Conservation (phyloP, 257 asterid genomes). For the Solanum piurae region DNA sequence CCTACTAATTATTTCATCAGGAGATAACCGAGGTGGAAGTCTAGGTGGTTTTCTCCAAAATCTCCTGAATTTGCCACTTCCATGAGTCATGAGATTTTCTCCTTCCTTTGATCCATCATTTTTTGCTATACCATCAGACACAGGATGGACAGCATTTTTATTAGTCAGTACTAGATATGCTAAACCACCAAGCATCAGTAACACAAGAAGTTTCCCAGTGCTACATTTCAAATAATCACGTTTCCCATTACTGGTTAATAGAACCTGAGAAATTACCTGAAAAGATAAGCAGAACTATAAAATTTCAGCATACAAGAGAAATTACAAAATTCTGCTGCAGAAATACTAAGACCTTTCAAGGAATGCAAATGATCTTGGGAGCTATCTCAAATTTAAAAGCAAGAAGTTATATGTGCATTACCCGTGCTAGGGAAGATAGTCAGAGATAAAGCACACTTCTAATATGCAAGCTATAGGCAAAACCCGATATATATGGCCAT, state of each 20-base stretch:
- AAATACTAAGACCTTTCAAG: neutral
- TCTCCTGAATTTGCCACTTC: slow-evolving; percentile 37
- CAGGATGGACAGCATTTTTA: slow-evolving; percentile 21
- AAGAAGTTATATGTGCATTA: neutral
- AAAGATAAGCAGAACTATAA: neutral
- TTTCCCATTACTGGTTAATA: slow-evolving; percentile 31
- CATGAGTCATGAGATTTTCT: slow-evolving; percentile 27
- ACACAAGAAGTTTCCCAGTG: slow-evolving; percentile 67
- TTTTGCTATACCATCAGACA: slow-evolving; percentile 22
- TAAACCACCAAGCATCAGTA: slow-evolving; percentile 65
- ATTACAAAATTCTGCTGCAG: neutral
- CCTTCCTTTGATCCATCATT: slow-evolving; percentile 37
- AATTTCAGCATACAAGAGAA: slow-evolving; percentile 3
- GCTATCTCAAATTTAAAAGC: neutral
- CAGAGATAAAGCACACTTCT: neutral
- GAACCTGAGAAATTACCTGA: slow-evolving; percentile 64
- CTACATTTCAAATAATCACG: slow-evolving; percentile 57
- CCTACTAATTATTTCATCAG: slow-evolving; percentile 61
- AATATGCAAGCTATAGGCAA: neutral
- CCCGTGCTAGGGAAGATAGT: neutral
- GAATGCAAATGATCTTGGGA: neutral
- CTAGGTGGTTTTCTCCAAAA: slow-evolving; percentile 79
- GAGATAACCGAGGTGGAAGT: slow-evolving; percentile 82
- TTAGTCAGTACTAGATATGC: slow-evolving; percentile 52
- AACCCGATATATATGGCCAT: neutral